These are phyloP conservation scores for Picea abies DNA, from an alignment of 83 land plant species.

Conservation along the genomic window DNA sequence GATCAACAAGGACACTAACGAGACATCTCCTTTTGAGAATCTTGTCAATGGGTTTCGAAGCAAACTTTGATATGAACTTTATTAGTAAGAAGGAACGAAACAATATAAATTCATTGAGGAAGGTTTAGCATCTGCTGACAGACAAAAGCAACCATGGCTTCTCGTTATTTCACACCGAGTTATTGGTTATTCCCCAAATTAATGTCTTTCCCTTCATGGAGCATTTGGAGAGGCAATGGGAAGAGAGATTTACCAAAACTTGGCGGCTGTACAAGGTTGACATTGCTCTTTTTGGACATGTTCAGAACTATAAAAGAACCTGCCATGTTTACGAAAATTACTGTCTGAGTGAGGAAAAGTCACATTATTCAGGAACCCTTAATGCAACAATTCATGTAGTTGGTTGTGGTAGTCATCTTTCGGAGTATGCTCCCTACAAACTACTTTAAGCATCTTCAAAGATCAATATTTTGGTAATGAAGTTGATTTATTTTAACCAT, in stretches of 20 bases:
- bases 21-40: no score
- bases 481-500: constrained; percentile 75
- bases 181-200: constrained; percentile 79
- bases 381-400: constrained; percentile 85
- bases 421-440: constrained; percentile 36
- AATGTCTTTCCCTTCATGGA: constrained; percentile 57
- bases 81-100: constrained; percentile 87
- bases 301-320: no score
- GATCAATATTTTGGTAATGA: constrained; percentile 77
- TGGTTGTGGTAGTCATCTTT: constrained; percentile 66
- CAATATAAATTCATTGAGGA: constrained; percentile 84
- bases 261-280: constrained; percentile 47
- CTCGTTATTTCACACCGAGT: constrained; percentile 87
- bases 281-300: no score
- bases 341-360: no score
- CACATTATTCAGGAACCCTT: neutral
- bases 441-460: constrained; percentile 61
- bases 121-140: constrained; percentile 76
- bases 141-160: constrained; percentile 84
- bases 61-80: constrained; percentile 38
- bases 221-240: constrained; percentile 84
- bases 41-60: no score
- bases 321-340: no score
- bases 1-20: no score
- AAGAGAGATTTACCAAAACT: constrained; percentile 79